Base-by-base conservation (phyloP, 164 flowering plant genomes). In the Magnolia changhungtana region DNA sequence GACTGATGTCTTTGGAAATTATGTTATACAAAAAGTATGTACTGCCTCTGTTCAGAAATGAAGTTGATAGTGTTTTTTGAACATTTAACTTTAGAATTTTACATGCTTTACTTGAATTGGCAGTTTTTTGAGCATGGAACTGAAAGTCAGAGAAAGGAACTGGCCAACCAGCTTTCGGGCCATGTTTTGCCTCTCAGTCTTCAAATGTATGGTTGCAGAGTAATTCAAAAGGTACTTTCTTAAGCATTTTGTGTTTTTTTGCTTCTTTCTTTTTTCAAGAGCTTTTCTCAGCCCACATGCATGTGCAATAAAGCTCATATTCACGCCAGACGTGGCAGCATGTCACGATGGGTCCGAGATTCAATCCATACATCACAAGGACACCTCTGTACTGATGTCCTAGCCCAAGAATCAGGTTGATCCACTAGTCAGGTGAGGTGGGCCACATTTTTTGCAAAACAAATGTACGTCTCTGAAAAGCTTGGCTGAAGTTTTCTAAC, bases 161-260 rank as follows among this genome's bases (percentile, higher is more conserved):
- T 95, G 76, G 92, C 94, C 4, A 82, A 80, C 75, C 90, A 92
- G 80, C 90, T 95, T 65, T 82, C 86, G 18, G 93, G 96, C 65
- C 92, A 92, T 88, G 96, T 95, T 72, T 86, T 95, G 80, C 86
- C 94, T 74, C 95, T 92, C 50, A 91, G 96, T 83, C 92, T 95
- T 79, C 98, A 95, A 83, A 95, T 92, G 96, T 92, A 95, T 85
- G 97, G 98, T 51, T 92, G 97, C 86, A 84, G 97, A 86, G 97
- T 95, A 45, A 91, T 95, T 75, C 97, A 95, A 77, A 95, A 95
- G 98, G 97, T 95, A 67, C 59, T 74, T 81, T 37, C 50, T 50
- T 71, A 37, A 18, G 61, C 78, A 70, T 76, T 79, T 37, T n/a
- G 14, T 59, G 21, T 61, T 74, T 66, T 37, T 19, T 55, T 78